These are phyloP conservation scores for Clonostachys rosea DNA, from an alignment of 2,329 filamentous ascomycete genomes.

Conservation along the genomic window DNA sequence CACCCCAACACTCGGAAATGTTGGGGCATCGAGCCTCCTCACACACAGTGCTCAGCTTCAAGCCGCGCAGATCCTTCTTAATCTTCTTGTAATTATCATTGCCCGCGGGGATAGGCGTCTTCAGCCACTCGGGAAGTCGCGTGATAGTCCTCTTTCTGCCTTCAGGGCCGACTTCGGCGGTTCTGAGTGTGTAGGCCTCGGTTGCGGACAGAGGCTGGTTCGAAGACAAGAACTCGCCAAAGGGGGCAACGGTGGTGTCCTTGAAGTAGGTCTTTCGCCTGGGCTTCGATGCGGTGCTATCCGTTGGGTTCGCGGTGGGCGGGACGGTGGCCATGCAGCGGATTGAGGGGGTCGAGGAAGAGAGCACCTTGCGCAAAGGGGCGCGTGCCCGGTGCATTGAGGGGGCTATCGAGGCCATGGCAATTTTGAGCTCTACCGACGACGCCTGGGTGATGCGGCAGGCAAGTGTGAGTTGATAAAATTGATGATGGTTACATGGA, in stretches of 20 bases:
- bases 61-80: constrained; percentile 84
- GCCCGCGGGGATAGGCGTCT: constrained; percentile 85
- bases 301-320: constrained; percentile 18
- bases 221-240: constrained; percentile 51
- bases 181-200: constrained; percentile 57
- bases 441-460: too few relatives aligned
- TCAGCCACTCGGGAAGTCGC: constrained; percentile 87
- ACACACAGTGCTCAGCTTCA: constrained; percentile 92
- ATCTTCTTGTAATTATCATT: constrained; percentile 87
- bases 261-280: constrained; percentile 51
- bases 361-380: constrained; percentile 34
- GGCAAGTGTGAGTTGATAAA: not conserved
- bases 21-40: constrained; percentile 97
- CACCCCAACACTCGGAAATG: constrained; percentile 97
- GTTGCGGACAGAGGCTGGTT: constrained; percentile 36
- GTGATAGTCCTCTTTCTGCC: constrained; percentile 61
- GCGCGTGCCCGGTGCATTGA: constrained; percentile 34
- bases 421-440: not conserved
- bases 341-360: constrained; percentile 18
- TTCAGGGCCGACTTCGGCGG: constrained; percentile 59
- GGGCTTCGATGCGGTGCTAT: constrained; percentile 9
- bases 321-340: constrained; percentile 44
- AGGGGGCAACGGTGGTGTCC: constrained; percentile 49
- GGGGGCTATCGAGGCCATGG: constrained; percentile 34
- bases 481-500: not conserved